A percentile compares a stretch with the other conserved stretches of the same genome.
Evolutionary conservation across 352 stramenopile genomes (phyloP).

Genomic region (Pilasporangium apinafurcum): DNA sequence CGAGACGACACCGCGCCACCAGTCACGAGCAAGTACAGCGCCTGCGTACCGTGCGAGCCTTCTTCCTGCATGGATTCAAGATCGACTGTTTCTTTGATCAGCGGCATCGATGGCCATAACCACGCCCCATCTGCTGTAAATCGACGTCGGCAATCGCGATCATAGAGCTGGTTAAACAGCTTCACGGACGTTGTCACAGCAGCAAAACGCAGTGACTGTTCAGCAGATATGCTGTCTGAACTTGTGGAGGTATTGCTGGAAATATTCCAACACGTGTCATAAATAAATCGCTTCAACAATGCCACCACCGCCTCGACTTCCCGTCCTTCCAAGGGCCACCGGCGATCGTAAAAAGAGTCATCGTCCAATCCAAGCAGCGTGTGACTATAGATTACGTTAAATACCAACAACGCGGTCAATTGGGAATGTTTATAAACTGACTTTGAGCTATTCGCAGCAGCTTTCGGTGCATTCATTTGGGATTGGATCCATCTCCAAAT

Average conservation of each 20-base stretch:
- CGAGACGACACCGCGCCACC: conserved; percentile 17
- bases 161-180: conserved; percentile 79
- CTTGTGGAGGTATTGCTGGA: conserved; percentile 7
- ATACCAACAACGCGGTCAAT: conserved; percentile 42
- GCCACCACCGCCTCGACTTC: conserved; percentile 36
- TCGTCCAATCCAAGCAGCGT: conserved; percentile 59
- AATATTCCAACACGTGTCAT: conserved; percentile 58
- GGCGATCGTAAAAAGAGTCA: conserved; percentile 59
- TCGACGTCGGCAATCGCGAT: conserved; percentile 49
- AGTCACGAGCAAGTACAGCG: conserved; percentile 41
- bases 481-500: conserved; percentile 32
- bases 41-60: conserved; percentile 25
- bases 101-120: conserved; percentile 69
- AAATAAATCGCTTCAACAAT: conserved; percentile 63
- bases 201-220: conserved; percentile 29
- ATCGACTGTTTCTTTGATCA: conserved; percentile 57
- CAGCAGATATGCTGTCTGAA: background rate
- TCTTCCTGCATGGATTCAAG: conserved; percentile 61
- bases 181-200: conserved; percentile 55
- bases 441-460: background rate
- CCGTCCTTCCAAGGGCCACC: conserved; percentile 39
- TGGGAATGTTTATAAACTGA: conserved; percentile 13
- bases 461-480: conserved; percentile 8
- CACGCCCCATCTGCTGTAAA: conserved; percentile 42
- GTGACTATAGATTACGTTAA: conserved; percentile 63